Evolutionary conservation across 208 protist species (phyloP), one percentile per base, ranked within the genome.

Genomic region (Acanthamoeba sp.): DNA sequence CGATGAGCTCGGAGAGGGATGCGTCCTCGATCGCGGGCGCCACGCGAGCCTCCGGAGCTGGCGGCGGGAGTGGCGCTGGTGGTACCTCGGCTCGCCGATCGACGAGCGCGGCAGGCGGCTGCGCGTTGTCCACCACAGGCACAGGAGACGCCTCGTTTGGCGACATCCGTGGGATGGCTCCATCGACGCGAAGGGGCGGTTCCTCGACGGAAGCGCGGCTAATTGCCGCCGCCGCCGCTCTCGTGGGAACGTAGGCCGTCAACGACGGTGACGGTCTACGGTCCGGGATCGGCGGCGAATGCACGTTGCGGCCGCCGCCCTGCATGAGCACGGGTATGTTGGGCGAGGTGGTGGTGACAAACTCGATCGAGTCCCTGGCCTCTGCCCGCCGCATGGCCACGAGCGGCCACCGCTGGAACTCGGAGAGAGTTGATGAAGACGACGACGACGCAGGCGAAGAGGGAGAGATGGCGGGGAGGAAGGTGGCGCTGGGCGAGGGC

Each of bases 391-490:
- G 40, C 78, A 87, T 62, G 48, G 78, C 78, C 24, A 87, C 78
- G 14, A 87, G 78, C 32, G 78, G 78, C 78, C 78, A 87, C 14
- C 45, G 78, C 32, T 50, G 78, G 14, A 59, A 0, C 48, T 50
- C n/a, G n/a, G 59, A 24, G 62, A 29, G 29, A 36, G 62, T 18
- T 22, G 22, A 27, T 62, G 55, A 12, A 62, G 55, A 27, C 27
- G 64, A 36, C 20, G 29, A 42, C 16, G 29, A 32, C 22, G 27
- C 27, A 12, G 78, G 78, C 24, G 78, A 87, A 29, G 78, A 87
- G 29, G 78, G 78, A 55, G 78, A 87, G 78, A 87, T 59, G 78
- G 78, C 78, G 6, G 78, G 78, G 78, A 87, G 78, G 78, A 87
- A 87, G 27, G 45, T 55, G 3, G 78, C 78, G n/a, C 42, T 87